Conservation (phyloP, 73 alveolate species). For the Diophrys sp. region DNA sequence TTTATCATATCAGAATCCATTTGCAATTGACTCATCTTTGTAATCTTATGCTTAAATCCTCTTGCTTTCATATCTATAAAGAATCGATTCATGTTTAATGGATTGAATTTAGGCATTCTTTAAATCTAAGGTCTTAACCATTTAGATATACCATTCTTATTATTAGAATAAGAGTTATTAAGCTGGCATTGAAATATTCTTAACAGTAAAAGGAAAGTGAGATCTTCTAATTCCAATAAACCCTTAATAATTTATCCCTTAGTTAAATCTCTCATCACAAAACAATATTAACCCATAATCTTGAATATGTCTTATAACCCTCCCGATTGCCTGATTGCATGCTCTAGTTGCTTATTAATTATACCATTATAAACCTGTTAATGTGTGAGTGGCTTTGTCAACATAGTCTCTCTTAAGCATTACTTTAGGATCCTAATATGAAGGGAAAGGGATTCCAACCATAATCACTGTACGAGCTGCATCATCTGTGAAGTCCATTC, state of each 20-base stretch:
- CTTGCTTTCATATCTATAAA: too few species aligned
- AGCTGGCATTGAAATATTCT: too few species aligned
- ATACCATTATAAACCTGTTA: constrained; percentile 90
- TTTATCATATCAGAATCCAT: too few species aligned
- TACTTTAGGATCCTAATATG: constrained; percentile 67
- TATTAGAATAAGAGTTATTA: neutral
- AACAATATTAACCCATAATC: constrained; percentile 81
- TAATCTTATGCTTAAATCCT: too few species aligned
- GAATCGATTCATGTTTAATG: too few species aligned
- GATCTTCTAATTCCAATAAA: too few species aligned
- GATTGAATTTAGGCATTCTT: too few species aligned
- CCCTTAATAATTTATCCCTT: too few species aligned
- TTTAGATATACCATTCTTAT: too few species aligned
- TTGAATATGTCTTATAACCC: constrained; percentile 91
- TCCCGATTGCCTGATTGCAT: constrained; percentile 91
- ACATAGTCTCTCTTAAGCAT: constrained; percentile 67
- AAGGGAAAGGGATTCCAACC: constrained; percentile 94
- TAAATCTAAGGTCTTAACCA: too few species aligned
- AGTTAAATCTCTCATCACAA: constrained; percentile 38
- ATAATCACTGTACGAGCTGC: constrained; percentile 90
- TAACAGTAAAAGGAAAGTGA: too few species aligned
- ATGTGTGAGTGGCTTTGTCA: constrained; percentile 43
- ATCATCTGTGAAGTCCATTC: constrained; percentile 91
- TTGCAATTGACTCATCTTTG: too few species aligned
- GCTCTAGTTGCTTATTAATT: constrained; percentile 86